phyloP scores from a whole-genome alignment of 2,329 filamentous ascomycete species.

The Zalaria sp. region DNA sequence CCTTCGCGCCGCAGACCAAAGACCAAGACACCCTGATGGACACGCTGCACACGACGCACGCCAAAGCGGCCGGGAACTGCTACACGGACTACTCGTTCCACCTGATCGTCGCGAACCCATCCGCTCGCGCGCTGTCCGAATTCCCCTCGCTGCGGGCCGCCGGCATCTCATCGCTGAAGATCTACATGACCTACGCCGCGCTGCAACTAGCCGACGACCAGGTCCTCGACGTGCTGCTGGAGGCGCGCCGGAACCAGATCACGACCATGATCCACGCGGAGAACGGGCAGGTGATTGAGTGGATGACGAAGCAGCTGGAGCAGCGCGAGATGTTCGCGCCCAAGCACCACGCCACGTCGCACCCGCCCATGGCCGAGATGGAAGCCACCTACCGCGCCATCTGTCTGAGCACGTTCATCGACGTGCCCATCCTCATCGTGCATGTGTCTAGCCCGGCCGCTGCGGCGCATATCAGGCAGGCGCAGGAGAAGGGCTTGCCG shows the following conservation, averaged over 20 bases:
- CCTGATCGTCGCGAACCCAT: conserved; percentile 23
- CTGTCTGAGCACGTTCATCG: conserved; percentile 33
- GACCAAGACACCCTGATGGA: conserved; percentile 29
- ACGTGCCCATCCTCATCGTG: conserved; percentile 39
- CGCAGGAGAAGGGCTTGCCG: conserved; percentile 35
- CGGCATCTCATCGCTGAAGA: conserved; percentile 24
- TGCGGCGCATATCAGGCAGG: conserved; percentile 31
- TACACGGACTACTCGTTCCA: conserved; percentile 35
- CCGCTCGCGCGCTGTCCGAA: conserved; percentile 18
- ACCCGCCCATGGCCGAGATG: conserved; percentile 35
- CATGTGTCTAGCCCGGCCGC: conserved; percentile 37
- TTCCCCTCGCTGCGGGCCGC: conserved; percentile 20
- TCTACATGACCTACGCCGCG: conserved; percentile 29
- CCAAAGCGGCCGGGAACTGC: conserved; percentile 27
- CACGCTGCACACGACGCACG: conserved; percentile 28
- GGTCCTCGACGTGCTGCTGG: conserved; percentile 22
- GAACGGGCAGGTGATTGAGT: conserved; percentile 39
- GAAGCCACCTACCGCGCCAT: conserved; percentile 42
- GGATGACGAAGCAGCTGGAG: conserved; percentile 40
- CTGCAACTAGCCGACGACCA: conserved; percentile 24
- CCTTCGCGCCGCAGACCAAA: conserved; percentile 33
- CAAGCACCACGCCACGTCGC: conserved; percentile 36
- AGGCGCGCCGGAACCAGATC: conserved; percentile 29
- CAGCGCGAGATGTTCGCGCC: conserved; percentile 32
- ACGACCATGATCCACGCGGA: conserved; percentile 44